Evolutionary conservation across 1,284 basidiomycete genomes (phyloP), one percentile per base, ranked within the genome.

Genomic region (Grifola frondosa): DNA sequence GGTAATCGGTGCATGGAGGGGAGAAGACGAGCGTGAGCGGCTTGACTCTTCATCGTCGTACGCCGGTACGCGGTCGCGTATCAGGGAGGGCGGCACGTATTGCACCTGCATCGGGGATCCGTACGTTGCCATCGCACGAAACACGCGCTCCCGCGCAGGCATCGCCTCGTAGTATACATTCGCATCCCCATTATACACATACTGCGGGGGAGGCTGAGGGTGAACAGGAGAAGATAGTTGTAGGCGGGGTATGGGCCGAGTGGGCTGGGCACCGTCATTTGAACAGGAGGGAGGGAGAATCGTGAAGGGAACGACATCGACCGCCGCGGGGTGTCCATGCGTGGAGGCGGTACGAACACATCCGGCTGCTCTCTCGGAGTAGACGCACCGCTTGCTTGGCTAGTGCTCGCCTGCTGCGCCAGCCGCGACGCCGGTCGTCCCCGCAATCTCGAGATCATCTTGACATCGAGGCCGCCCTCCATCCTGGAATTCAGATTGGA

Each of bases 291-390:
- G 32, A 53, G 41, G 44, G 57, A 59, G 38, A 59, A 54, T 20
- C 58, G 57, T 35, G 67, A 58, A 11, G 69, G 65, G 22, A 66
- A 65, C 2, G 68, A 70, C 42, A 62, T 58, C 7, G 69, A 69
- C 16, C 68, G 57, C 30, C 65, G 60, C 9, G 62, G 61, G 20
- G 59, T 58, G 38, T 65, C 65, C 50, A 63, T 53, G 21, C 58
- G 56, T 15, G 54, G 54, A 5, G 62, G 57, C 6, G 58, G 53
- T 5, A 52, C 49, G 44, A 58, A 56, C 3, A 40, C 46, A n/a
- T 50, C 46, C n/a, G 26, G 41, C 31, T 44, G 21, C 21, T 54
- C 52, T 20, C 41, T 35, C 9, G 48, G 45, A 2, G 46, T 44
- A 5, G 43, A 20, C 4, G 42, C 46, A 10, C 40, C 44, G 28